Conservation (phyloP, 176 grass and related monocot genomes). For the Carex pumila region DNA sequence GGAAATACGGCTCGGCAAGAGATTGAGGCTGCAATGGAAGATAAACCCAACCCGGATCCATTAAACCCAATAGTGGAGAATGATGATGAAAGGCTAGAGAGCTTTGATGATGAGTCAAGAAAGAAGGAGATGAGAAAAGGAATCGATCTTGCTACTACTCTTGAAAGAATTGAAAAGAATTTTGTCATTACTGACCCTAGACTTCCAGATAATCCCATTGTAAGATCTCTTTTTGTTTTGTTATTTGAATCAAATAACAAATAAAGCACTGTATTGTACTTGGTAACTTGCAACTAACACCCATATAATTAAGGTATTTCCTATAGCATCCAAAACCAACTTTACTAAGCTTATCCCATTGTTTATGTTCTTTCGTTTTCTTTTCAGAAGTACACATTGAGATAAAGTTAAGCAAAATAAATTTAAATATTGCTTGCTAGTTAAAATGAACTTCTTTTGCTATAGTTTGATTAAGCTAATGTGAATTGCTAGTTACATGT, state of each 20-base stretch:
- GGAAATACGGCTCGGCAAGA: slow-evolving; percentile 2
- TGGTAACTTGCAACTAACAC: background rate
- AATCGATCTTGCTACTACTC: slow-evolving; percentile 92
- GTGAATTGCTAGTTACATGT: background rate
- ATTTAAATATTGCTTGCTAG: background rate
- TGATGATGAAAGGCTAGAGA: slow-evolving; percentile 77
- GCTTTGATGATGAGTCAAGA: slow-evolving; percentile 63
- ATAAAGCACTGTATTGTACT: background rate
- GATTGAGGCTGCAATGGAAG: slow-evolving; percentile 45
- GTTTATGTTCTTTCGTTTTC: background rate
- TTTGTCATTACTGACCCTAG: slow-evolving; percentile 38
- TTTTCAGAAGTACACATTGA: background rate
- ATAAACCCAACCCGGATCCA: slow-evolving; percentile 19
- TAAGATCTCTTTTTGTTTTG: slow-evolving; percentile 1
- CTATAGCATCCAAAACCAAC: background rate
- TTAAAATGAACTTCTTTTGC: background rate
- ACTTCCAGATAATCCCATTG: slow-evolving; percentile 36
- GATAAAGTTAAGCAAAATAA: background rate
- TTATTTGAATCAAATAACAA: background rate
- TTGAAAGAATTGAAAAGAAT: slow-evolving; percentile 77
- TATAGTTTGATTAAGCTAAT: background rate
- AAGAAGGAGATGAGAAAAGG: slow-evolving; percentile 97
- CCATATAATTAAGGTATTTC: background rate
- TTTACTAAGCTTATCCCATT: background rate
- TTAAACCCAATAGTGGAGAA: slow-evolving; percentile 41